phyloP scores from a whole-genome alignment of 2,329 filamentous ascomycete genomes.

The Camptophora hylomeconis region DNA sequence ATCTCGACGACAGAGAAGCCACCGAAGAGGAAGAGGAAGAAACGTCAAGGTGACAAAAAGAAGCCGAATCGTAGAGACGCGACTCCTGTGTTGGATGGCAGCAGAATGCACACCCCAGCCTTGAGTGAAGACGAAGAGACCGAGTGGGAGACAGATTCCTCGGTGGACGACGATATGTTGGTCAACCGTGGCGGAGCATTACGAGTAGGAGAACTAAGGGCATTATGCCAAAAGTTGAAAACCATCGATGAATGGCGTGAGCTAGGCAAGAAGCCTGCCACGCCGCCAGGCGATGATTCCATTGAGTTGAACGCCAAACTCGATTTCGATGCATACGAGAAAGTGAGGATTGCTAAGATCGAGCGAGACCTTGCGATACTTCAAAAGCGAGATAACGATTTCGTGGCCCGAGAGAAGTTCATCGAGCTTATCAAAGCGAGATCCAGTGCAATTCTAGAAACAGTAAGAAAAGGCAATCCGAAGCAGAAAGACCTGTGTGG shows the following conservation, averaged over 20 bases:
- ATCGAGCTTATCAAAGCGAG: conserved; percentile 29
- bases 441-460: conserved; percentile 29
- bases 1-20: conserved; percentile 19
- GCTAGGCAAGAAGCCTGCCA: conserved; percentile 17
- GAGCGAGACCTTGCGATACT: conserved; percentile 21
- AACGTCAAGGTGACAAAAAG: conserved; percentile 11
- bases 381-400: conserved; percentile 26
- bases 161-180: conserved; percentile 19
- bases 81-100: conserved; percentile 10
- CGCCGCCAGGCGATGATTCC: conserved; percentile 16
- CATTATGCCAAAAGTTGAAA: conserved; percentile 13
- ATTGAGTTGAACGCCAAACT: conserved; percentile 12
- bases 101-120: conserved; percentile 16
- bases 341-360: conserved; percentile 26
- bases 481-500: conserved; percentile 37
- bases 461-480: conserved; percentile 30
- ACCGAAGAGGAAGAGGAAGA: conserved; percentile 19
- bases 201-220: conserved; percentile 16
- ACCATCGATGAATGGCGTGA: conserved; percentile 11
- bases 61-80: conserved; percentile 5
- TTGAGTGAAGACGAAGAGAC: conserved; percentile 19
- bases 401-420: conserved; percentile 29
- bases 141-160: conserved; percentile 19
- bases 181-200: conserved; percentile 14
- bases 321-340: conserved; percentile 21